Evolutionary conservation across 768 basidiomycete genomes (phyloP), one percentile per base, ranked within the genome.

Genomic region (Vishniacozyma victoriae): DNA sequence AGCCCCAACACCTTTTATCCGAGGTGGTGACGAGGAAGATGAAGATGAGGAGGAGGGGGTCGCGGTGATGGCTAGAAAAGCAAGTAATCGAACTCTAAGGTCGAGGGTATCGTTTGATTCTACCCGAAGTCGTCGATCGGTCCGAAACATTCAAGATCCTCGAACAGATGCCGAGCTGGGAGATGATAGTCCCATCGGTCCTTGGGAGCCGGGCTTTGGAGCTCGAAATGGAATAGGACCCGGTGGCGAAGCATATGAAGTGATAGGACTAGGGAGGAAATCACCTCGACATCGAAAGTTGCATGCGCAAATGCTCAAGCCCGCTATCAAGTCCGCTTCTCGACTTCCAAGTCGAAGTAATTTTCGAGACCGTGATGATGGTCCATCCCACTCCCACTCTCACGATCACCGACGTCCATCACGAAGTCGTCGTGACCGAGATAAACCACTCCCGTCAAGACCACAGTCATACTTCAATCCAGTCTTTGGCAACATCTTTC

Each of bases 231-330:
- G 61, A 18, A 52, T 63, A 11, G 64, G 64, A 7, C 52, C 62
- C 20, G 61, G 48, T 3, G 64, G 64, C n/a, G 64, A 67, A 24
- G 61, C 64, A 3, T 59, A 63, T 39, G 61, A 67, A 35, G 52
- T 57, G 4, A 67, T 67, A 19, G 62, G 61, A 1, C 38, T 62
- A 13, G 66, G 62, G 0, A 46, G 62, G 41, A 68, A 64, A 44
- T 51, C 49, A 19, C 66, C 66, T 27, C 27, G 60, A 43, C 66
- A 68, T 35, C 25, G 66, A 29, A 61, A 46, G 9, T 60, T 64
- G 37, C 22, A 46, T 18, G 13, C 60, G 9, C 50, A 48, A 1
- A 55, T 60, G 57, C 44, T 68, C 16, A 64, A 62, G 31, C 57
- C 62, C 13, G 60, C 63, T 19, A 31, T 68, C 36, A 44, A 50